A percentile compares a stretch with the other conserved stretches of the same genome.
phyloP scores from a whole-genome alignment of 495 filamentous ascomycete species.

The Aspergillus sparsus region DNA sequence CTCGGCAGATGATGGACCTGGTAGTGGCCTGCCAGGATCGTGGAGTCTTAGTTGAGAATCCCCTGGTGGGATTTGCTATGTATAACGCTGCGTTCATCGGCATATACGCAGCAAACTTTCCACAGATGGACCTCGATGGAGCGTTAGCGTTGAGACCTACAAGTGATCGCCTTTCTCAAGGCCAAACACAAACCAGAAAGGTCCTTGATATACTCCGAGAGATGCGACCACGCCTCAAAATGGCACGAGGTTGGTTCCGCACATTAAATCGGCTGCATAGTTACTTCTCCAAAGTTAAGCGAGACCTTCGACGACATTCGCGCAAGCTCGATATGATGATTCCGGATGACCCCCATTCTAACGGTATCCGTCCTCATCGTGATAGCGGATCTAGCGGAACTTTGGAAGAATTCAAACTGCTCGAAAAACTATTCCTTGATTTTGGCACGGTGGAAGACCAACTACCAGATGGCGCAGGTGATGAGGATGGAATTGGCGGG shows the following conservation, averaged over 20 bases:
- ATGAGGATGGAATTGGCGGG: slow-evolving; percentile 37
- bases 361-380: slow-evolving; percentile 45
- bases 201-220: slow-evolving; percentile 56
- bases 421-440: slow-evolving; percentile 59
- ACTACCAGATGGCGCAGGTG: slow-evolving; percentile 31
- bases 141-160: slow-evolving; percentile 48
- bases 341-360: slow-evolving; percentile 37
- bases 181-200: slow-evolving; percentile 47
- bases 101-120: slow-evolving; percentile 73
- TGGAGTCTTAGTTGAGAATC: slow-evolving; percentile 71
- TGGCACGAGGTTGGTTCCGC: slow-evolving; percentile 70
- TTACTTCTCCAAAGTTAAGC: slow-evolving; percentile 66
- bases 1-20: slow-evolving; percentile 74
- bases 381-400: slow-evolving; percentile 62
- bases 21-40: slow-evolving; percentile 73
- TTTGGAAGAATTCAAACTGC: slow-evolving; percentile 69
- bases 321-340: slow-evolving; percentile 41
- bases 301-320: slow-evolving; percentile 56
- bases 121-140: slow-evolving; percentile 72
- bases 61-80: slow-evolving; percentile 76
- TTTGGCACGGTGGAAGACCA: slow-evolving; percentile 56
- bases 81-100: slow-evolving; percentile 75
- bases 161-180: slow-evolving; percentile 33
- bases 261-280: slow-evolving; percentile 67
- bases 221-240: slow-evolving; percentile 66